Evolutionary conservation across 106 monocot genomes (phyloP).

Genomic region (Apostasia shenzhenica): DNA sequence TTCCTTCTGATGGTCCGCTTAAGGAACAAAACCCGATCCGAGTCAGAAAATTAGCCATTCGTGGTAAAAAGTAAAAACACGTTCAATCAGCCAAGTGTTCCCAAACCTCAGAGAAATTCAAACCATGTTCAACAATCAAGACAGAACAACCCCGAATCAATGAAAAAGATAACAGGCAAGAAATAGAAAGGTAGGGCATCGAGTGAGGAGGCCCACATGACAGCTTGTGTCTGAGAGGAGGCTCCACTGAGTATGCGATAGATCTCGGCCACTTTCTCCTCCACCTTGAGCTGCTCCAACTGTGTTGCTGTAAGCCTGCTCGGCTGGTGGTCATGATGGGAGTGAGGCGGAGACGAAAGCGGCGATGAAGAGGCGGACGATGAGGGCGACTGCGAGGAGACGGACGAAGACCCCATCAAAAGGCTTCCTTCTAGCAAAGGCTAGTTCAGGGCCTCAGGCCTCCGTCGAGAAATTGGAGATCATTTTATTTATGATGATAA

Average conservation of each 20-base stretch:
- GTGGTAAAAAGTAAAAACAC: too few relatives aligned
- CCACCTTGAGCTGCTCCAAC: slow-evolving; percentile 58
- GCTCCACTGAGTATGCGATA: slow-evolving; percentile 43
- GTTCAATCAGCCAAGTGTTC: too few relatives aligned
- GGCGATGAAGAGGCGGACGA: neutral
- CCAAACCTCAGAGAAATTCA: too few relatives aligned
- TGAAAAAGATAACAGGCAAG: neutral
- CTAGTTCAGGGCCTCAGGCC: too few relatives aligned
- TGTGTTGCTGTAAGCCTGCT: slow-evolving; percentile 52
- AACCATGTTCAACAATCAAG: too few relatives aligned
- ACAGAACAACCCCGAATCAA: neutral
- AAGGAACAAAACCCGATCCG: too few relatives aligned
- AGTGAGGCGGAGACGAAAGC: neutral
- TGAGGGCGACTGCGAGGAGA: neutral
- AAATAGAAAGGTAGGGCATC: neutral
- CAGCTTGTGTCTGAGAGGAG: slow-evolving; percentile 38
- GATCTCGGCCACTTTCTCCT: slow-evolving; percentile 61
- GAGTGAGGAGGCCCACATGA: slow-evolving; percentile 34
- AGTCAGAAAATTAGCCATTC: too few relatives aligned
- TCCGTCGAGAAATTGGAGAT: too few relatives aligned
- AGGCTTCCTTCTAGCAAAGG: too few relatives aligned
- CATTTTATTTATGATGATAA: too few relatives aligned
- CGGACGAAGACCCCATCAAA: slow-evolving; percentile 1
- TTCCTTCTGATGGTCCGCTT: too few relatives aligned
- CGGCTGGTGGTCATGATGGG: neutral